Base-by-base conservation (phyloP, 1,139 yeast genomes). In the Suhomyces wounanorum region DNA sequence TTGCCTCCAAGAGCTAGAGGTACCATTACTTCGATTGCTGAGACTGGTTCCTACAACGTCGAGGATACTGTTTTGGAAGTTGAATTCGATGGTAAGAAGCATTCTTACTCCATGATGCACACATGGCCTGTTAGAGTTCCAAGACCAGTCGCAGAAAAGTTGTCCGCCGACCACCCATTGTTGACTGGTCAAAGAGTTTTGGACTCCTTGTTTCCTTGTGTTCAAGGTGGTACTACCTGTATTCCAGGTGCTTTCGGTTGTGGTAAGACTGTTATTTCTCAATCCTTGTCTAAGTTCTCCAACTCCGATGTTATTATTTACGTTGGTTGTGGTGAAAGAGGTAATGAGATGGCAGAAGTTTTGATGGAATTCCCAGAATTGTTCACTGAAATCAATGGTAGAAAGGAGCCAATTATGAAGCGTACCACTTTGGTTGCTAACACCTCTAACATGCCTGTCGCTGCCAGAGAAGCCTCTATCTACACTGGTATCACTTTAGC, bases 81-180 rank as follows among this genome's bases (percentile, higher is more conserved):
- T 55, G 99, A 95, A 73, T 94, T 92, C 65, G 94, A 91, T 57
- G 98, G 97, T 59, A 83, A 84, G 68, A 89, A 82, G 63, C 81
- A 79, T 60, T 79, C 82, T 47, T 92, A 89, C 77, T 81, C 96
- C 48, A 91, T 95, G 97, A 90, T 84, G 87, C 99, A 94, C 72
- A 87, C 97, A 42, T 94, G 99, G 99, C 99, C 99, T 28, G 99
- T 94, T 55, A 91, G 99, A 81, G 96, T 91, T 44, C 98, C 99
- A 63, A 88, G 99, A 77, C 99, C 99, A 17, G 98, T 92, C 47
- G 88, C 97, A 49, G 96, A 90, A 70, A 91, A 92, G 69, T 76
- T 90, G 57, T 77, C 96, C 52, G 98, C 99, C 44, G 94, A 92
- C 72, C 83, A 87, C 70, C 99, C 99, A 52, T 82, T 95, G 64